These are phyloP conservation scores for Mycogone perniciosa DNA, from an alignment of 2,329 filamentous ascomycete genomes.

Conservation along the genomic window DNA sequence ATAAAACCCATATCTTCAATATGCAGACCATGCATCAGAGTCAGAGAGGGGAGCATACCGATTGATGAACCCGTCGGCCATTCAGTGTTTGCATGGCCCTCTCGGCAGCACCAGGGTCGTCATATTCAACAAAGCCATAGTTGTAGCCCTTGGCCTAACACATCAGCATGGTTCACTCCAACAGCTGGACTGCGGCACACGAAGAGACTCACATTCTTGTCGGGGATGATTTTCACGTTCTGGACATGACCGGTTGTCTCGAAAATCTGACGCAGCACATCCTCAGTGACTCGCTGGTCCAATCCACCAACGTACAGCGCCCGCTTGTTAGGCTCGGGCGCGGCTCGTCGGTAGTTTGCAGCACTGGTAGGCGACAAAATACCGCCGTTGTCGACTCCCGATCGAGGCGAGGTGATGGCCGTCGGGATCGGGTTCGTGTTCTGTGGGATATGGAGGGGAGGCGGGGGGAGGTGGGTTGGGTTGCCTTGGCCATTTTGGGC, in stretches of 20 bases:
- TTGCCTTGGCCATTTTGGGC: constrained; percentile 65
- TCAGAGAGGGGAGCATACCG: constrained; percentile 46
- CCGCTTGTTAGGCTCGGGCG: constrained; percentile 97
- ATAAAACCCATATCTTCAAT: not conserved
- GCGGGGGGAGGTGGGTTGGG: constrained; percentile 77
- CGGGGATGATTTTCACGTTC: constrained; percentile 98
- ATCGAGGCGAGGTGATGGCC: constrained; percentile 83
- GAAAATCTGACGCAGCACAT: constrained; percentile 94
- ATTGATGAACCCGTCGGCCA: constrained; percentile 89
- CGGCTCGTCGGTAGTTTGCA: constrained; percentile 79
- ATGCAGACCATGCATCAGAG: not conserved
- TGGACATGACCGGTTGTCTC: constrained; percentile 98
- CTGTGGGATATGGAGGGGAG: constrained; percentile 87
- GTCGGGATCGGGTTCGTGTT: constrained; percentile 95
- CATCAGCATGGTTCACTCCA: constrained; percentile 9
- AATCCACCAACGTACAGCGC: constrained; percentile 93
- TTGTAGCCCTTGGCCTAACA: constrained; percentile 87
- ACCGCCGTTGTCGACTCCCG: constrained; percentile 53
- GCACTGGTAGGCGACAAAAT: constrained; percentile 83
- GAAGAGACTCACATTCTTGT: constrained; percentile 81
- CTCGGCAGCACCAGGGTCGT: constrained; percentile 93
- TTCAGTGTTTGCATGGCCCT: constrained; percentile 96
- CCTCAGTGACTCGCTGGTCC: constrained; percentile 91
- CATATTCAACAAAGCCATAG: constrained; percentile 98
- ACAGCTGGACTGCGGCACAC: not conserved